Evolutionary conservation across 2,329 filamentous ascomycete species (phyloP).

Genomic region (Aspergillus phoenicis): DNA sequence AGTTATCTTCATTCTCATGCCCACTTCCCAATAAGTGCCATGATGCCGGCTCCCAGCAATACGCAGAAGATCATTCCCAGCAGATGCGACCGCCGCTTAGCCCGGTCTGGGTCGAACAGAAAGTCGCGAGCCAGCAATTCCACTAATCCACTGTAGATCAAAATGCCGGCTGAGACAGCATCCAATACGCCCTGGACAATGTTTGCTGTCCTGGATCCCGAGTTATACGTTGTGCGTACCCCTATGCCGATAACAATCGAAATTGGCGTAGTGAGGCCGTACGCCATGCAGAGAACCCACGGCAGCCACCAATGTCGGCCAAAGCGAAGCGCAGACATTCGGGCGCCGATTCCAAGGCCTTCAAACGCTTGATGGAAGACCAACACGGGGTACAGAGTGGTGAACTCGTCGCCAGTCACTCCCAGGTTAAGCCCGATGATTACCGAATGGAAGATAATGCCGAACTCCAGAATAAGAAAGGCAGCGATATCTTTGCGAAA

Average conservation of each 20-base stretch:
- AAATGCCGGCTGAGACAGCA: constrained; percentile 52
- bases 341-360: constrained; percentile 63
- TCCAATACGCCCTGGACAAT: constrained; percentile 52
- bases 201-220: constrained; percentile 45
- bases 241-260: constrained; percentile 53
- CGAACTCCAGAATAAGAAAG: constrained; percentile 57
- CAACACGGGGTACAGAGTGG: constrained; percentile 60
- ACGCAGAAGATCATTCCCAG: constrained; percentile 47
- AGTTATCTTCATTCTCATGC: constrained; percentile 32
- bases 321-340: constrained; percentile 60
- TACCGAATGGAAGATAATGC: constrained; percentile 65
- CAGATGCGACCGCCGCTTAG: constrained; percentile 41
- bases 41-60: constrained; percentile 47
- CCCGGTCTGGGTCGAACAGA: constrained; percentile 52
- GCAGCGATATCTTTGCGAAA: constrained; percentile 42
- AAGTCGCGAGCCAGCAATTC: constrained; percentile 55
- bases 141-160: constrained; percentile 55
- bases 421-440: constrained; percentile 65
- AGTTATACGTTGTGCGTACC: constrained; percentile 47
- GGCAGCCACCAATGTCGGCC: constrained; percentile 50
- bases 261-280: constrained; percentile 57
- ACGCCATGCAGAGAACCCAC: constrained; percentile 52
- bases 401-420: constrained; percentile 59
- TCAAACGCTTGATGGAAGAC: constrained; percentile 67
- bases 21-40: constrained; percentile 57